A percentile compares a stretch with the other conserved stretches of the same genome.
phyloP scores from a whole-genome alignment of 78 protist genomes.

The Guillardia theta region DNA sequence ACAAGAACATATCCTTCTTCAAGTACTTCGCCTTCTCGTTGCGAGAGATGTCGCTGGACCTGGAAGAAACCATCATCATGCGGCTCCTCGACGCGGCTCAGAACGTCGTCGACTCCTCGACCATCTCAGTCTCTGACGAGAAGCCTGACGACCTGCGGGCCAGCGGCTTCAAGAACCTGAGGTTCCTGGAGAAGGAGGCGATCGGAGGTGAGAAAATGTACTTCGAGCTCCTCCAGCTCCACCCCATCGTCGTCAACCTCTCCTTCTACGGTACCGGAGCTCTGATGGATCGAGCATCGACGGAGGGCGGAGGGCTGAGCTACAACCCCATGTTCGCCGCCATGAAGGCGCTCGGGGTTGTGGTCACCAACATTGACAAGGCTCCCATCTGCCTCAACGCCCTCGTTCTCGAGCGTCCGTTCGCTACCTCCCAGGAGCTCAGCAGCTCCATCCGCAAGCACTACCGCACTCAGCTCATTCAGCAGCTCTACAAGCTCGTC shows the following conservation, averaged over 20 bases:
- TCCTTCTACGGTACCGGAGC: constrained; percentile 33
- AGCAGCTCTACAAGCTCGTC: constrained; percentile 30
- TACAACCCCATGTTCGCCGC: constrained; percentile 38
- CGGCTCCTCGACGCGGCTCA: constrained; percentile 37
- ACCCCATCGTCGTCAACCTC: constrained; percentile 20
- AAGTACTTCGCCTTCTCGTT: neutral
- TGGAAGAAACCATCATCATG: constrained; percentile 18
- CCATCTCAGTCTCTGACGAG: constrained; percentile 9
- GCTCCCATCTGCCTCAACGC: constrained; percentile 41
- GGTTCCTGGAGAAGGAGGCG: neutral
- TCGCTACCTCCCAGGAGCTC: neutral
- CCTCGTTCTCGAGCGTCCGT: constrained; percentile 38
- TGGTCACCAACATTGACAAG: constrained; percentile 10
- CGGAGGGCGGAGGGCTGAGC: constrained; percentile 39
- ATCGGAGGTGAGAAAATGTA: neutral
- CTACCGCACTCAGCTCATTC: constrained; percentile 28
- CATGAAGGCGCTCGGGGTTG: constrained; percentile 36
- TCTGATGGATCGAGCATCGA: neutral
- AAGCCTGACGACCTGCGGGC: neutral
- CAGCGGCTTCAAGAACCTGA: neutral
- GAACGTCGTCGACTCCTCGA: constrained; percentile 23
- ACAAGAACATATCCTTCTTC: neutral
- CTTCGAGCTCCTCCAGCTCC: constrained; percentile 32
- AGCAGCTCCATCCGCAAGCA: neutral
- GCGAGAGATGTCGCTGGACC: neutral